Conservation (phyloP, 148 eudicot species). For the Chenopodium album region DNA sequence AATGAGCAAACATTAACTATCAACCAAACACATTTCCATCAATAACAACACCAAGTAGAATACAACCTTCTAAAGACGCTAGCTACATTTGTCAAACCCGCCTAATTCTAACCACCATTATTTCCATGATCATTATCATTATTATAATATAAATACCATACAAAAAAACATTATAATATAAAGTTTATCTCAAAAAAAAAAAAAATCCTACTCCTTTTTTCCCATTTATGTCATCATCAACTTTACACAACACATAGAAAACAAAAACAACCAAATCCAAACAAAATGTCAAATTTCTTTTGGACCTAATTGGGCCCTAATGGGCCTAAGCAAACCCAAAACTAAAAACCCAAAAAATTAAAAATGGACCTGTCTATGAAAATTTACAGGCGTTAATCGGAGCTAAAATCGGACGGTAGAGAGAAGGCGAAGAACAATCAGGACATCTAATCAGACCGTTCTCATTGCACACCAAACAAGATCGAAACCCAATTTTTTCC, state of each 20-base stretch:
- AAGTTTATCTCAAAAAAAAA: neutral
- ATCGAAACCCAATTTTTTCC: constrained; percentile 58
- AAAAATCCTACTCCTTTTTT: neutral
- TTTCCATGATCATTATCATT: neutral
- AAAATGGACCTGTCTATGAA: neutral
- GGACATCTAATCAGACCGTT: constrained; percentile 84
- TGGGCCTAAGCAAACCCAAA: neutral
- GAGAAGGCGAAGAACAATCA: constrained; percentile 35
- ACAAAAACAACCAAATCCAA: neutral
- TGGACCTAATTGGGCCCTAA: neutral
- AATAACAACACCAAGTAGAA: constrained; percentile 5
- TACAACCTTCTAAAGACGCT: neutral
- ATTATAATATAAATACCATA: neutral
- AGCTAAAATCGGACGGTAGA: constrained; percentile 16
- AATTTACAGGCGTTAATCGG: neutral
- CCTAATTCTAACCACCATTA: neutral
- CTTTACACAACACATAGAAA: constrained; percentile 5
- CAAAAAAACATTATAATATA: neutral
- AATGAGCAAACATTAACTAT: constrained; percentile 1
- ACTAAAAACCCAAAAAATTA: neutral
- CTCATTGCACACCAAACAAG: constrained; percentile 61
- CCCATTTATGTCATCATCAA: neutral
- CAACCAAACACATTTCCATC: neutral
- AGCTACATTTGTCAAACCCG: neutral
- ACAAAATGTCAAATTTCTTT: neutral